phyloP scores from a whole-genome alignment of 495 filamentous ascomycete species.

The Neurospora sp. region DNA sequence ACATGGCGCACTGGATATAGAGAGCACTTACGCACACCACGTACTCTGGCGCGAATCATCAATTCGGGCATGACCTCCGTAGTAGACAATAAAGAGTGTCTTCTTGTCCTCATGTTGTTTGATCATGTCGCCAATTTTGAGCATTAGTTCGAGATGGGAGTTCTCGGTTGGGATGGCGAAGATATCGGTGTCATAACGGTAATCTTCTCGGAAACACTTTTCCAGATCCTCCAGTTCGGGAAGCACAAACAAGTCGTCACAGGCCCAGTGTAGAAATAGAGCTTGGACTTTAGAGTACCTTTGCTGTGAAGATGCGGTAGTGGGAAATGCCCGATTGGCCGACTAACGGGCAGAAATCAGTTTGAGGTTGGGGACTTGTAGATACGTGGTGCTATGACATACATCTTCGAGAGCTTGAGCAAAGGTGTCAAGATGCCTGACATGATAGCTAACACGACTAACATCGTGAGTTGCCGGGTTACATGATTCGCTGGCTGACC shows the following conservation, averaged over 20 bases:
- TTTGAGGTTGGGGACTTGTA: background rate
- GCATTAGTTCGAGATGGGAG: constrained; percentile 39
- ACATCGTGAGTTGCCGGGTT: constrained; percentile 40
- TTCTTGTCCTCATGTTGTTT: constrained; percentile 39
- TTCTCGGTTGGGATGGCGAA: constrained; percentile 43
- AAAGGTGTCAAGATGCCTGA: constrained; percentile 39
- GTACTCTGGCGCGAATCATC: constrained; percentile 42
- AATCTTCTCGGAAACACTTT: constrained; percentile 37
- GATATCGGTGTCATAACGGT: constrained; percentile 36
- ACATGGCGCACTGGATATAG: background rate
- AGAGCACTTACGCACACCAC: constrained; percentile 39
- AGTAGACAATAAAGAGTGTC: constrained; percentile 43
- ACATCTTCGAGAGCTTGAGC: constrained; percentile 39
- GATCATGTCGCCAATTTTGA: constrained; percentile 38
- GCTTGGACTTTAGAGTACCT: constrained; percentile 42
- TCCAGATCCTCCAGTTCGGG: constrained; percentile 41
- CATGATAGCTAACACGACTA: constrained; percentile 42
- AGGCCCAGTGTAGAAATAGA: constrained; percentile 45
- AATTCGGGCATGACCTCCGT: constrained; percentile 44
- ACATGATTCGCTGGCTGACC: constrained; percentile 31
- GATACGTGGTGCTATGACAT: constrained; percentile 12
- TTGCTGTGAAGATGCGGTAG: constrained; percentile 28
- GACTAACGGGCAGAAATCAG: constrained; percentile 23
- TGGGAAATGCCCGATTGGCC: constrained; percentile 40
- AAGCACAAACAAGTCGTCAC: constrained; percentile 43